A percentile compares a stretch with the other conserved stretches of the same genome.
Evolutionary conservation across 768 basidiomycete genomes (phyloP).

Genomic region (Podaxis sp.): DNA sequence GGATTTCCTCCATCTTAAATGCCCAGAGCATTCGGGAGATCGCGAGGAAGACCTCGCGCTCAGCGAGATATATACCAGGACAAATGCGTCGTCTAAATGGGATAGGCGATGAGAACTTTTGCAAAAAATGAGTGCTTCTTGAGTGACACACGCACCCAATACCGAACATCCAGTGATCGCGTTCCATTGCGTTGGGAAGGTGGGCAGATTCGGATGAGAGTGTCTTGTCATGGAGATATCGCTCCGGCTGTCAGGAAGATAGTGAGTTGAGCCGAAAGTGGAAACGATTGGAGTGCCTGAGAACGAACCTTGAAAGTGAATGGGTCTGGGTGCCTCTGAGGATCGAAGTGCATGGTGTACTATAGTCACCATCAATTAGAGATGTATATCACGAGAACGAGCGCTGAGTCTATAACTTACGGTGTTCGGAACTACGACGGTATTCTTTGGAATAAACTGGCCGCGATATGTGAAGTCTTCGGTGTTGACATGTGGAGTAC

Average conservation of each 20-base stretch:
- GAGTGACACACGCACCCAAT: slow-evolving; percentile 32
- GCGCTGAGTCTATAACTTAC: slow-evolving; percentile 11
- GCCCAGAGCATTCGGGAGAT: slow-evolving; percentile 45
- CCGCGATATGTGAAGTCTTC: slow-evolving; percentile 38
- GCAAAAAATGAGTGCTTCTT: background rate
- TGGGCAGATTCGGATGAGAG: slow-evolving; percentile 40
- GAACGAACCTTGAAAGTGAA: slow-evolving; percentile 25
- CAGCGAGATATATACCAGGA: slow-evolving; percentile 39
- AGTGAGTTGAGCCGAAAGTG: background rate
- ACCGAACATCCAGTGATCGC: slow-evolving; percentile 50
- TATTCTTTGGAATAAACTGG: slow-evolving; percentile 35
- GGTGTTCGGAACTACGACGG: slow-evolving; percentile 35
- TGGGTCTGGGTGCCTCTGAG: slow-evolving; percentile 34
- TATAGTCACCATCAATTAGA: slow-evolving; percentile 6
- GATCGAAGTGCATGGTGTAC: slow-evolving; percentile 34
- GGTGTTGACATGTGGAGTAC: slow-evolving; percentile 33
- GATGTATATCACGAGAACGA: background rate
- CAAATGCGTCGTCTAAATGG: slow-evolving; percentile 31
- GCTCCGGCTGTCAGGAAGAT: slow-evolving; percentile 32
- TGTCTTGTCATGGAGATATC: slow-evolving; percentile 35
- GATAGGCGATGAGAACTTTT: background rate
- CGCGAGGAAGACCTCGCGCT: slow-evolving; percentile 39
- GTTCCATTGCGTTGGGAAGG: slow-evolving; percentile 33
- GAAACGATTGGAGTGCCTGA: background rate
- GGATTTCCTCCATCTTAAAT: slow-evolving; percentile 34